These are phyloP conservation scores for Saturnispora saitoi DNA, from an alignment of 805 yeast species.

Conservation along the genomic window DNA sequence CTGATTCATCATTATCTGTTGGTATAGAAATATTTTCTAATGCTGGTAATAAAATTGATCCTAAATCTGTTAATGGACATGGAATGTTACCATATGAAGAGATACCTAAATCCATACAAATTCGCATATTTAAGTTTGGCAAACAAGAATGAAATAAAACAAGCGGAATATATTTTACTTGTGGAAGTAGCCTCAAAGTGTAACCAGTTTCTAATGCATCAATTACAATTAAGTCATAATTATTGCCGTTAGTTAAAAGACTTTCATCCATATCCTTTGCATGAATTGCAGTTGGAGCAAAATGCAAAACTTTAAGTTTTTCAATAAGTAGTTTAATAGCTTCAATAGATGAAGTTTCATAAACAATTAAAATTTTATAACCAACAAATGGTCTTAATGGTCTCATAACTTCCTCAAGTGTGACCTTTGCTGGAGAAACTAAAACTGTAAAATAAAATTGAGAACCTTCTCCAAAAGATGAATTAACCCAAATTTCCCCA, in stretches of 20 bases:
- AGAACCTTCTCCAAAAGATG: slow-evolving; percentile 73
- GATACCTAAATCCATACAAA: slow-evolving; percentile 78
- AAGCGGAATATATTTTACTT: slow-evolving; percentile 77
- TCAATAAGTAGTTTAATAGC: slow-evolving; percentile 44
- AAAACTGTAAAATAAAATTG: slow-evolving; percentile 74
- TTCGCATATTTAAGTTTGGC: slow-evolving; percentile 70
- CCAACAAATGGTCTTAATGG: slow-evolving; percentile 61
- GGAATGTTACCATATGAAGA: slow-evolving; percentile 87
- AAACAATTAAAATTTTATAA: slow-evolving; percentile 63
- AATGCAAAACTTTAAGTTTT: slow-evolving; percentile 45
- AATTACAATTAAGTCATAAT: slow-evolving; percentile 73
- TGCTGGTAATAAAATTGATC: slow-evolving; percentile 78
- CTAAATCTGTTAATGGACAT: slow-evolving; percentile 71
- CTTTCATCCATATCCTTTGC: slow-evolving; percentile 45
- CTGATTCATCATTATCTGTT: slow-evolving; percentile 69
- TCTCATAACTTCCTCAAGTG: slow-evolving; percentile 57
- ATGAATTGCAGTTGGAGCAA: slow-evolving; percentile 49
- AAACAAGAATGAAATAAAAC: slow-evolving; percentile 69
- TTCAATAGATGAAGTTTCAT: slow-evolving; percentile 48
- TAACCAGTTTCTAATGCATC: slow-evolving; percentile 73
- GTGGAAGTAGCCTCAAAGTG: slow-evolving; percentile 57
- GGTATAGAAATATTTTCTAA: slow-evolving; percentile 76
- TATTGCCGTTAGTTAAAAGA: slow-evolving; percentile 41
- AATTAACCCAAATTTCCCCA: slow-evolving; percentile 87
- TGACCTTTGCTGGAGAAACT: slow-evolving; percentile 62